phyloP scores from a whole-genome alignment of 2,329 filamentous ascomycete species.

The Graphilbum sp. region DNA sequence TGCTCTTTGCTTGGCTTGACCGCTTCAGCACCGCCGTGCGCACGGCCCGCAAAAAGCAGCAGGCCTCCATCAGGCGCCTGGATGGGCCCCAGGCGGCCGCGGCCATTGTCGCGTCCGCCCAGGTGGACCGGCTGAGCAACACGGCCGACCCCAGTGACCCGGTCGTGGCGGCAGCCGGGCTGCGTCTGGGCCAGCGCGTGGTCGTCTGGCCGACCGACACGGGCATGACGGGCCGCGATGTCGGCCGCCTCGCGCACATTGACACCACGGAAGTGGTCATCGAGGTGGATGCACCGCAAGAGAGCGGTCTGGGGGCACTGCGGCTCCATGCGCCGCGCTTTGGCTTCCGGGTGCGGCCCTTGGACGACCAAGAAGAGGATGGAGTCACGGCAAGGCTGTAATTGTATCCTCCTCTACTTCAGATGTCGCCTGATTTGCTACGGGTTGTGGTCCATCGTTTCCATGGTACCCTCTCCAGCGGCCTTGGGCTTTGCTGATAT shows the following conservation, averaged over 20 bases:
- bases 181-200: slow-evolving; percentile 37
- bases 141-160: slow-evolving; percentile 23
- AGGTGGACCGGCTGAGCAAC: slow-evolving; percentile 20
- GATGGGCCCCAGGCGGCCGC: slow-evolving; percentile 36
- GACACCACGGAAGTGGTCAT: slow-evolving; percentile 39
- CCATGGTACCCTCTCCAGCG: too few species aligned
- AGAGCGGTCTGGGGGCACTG: too few species aligned
- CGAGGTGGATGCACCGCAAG: slow-evolving; percentile 21
- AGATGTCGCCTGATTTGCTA: too few species aligned
- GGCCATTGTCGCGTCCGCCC: slow-evolving; percentile 26
- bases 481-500: too few species aligned
- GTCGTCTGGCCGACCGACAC: slow-evolving; percentile 46
- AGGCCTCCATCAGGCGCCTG: slow-evolving; percentile 17
- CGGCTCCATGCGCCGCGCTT: too few species aligned
- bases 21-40: slow-evolving; percentile 38
- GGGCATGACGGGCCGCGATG: slow-evolving; percentile 40
- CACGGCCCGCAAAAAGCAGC: slow-evolving; percentile 19
- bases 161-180: slow-evolving; percentile 23
- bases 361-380: too few species aligned
- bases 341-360: too few species aligned
- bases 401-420: too few species aligned
- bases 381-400: too few species aligned
- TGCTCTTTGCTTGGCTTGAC: slow-evolving; percentile 44
- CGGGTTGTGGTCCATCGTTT: too few species aligned
- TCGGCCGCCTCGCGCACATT: slow-evolving; percentile 36